A percentile compares a stretch with the other conserved stretches of the same genome.
These are phyloP conservation scores for Chaetoscypha palmicola DNA, from an alignment of 2,329 filamentous ascomycete genomes.

Conservation along the genomic window DNA sequence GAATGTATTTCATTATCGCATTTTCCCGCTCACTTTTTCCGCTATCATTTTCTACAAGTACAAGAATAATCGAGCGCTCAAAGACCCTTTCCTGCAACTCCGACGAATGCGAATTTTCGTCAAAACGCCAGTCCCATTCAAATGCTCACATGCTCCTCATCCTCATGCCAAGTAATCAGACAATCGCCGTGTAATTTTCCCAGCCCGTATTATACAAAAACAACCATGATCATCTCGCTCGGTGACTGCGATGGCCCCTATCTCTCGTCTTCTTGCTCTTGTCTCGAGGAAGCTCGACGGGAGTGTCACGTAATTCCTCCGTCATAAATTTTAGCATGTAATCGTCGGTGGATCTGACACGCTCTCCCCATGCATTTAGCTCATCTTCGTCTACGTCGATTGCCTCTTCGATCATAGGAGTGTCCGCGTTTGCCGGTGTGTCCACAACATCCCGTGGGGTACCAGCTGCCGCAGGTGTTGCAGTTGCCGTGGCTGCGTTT, in stretches of 20 bases:
- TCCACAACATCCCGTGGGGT: constrained; percentile 25
- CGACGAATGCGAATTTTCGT: neutral
- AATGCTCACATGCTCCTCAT: constrained; percentile 24
- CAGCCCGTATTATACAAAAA: constrained; percentile 18
- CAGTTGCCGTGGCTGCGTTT: constrained; percentile 36
- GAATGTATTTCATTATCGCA: too few relatives aligned
- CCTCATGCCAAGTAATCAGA: constrained; percentile 20
- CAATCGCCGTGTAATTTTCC: constrained; percentile 5
- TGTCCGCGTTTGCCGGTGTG: constrained; percentile 38
- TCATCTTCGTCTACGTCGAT: constrained; percentile 38
- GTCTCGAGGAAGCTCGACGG: constrained; percentile 57
- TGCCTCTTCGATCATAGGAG: constrained; percentile 17
- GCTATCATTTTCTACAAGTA: too few relatives aligned
- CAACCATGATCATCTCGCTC: constrained; percentile 21
- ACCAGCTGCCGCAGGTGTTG: constrained; percentile 25
- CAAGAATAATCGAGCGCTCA: too few relatives aligned
- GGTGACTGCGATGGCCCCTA: constrained; percentile 23
- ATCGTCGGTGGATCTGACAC: constrained; percentile 60
- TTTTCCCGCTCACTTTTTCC: too few relatives aligned
- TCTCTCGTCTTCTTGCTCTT: constrained; percentile 45
- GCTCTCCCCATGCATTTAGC: constrained; percentile 51
- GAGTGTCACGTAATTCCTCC: constrained; percentile 50
- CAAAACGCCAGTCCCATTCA: too few relatives aligned
- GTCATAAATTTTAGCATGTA: constrained; percentile 68
- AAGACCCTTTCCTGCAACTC: neutral